Evolutionary conservation across 1,284 basidiomycete species (phyloP), one percentile per base, ranked within the genome.

Genomic region (Blastosporella zonata): DNA sequence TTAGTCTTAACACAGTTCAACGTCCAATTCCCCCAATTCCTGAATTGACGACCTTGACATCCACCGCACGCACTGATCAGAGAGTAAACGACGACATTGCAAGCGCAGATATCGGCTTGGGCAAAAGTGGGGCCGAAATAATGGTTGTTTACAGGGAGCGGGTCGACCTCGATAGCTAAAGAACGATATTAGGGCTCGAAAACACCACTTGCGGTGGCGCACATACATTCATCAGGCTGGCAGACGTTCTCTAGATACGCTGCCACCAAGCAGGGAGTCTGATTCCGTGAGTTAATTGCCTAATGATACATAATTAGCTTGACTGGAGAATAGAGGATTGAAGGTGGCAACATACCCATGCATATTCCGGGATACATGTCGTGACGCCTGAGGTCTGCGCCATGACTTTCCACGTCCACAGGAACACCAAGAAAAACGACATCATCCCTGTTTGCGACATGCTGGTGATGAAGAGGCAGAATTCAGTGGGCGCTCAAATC

Each of bases 241-340:
- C 68, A 71, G n/a, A 57, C 56, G 35, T 59, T 65, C 53, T 74
- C 67, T 6, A 75, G 62, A 58, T 66, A 71, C 8, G 74, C 69
- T 15, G 69, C 71, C 18, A 74, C 68, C 10, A 71, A 49, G 53
- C 75, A 78, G n/a, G 75, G 75, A 15, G 65, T 72, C 56, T 77
- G 75, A 28, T 56, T 51, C 20, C 53, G 55, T 17, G 59, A 60
- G 58, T 75, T 74, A 29, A 70, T 59, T 10, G 72, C 57, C 74
- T 77, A 40, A 25, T 21, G 28, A 15, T 6, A 23, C 3, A n/a
- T 12, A 33, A n/a, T 46, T 6, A 43, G 31, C 21, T 25, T 17
- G 6, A n/a, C 17, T 27, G 6, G 25, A 3, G 17, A 36, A 13
- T 15, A 31, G 8, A 1, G 20, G 28, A 31, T 15, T 4, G 22